These are phyloP conservation scores for Boletus sp. DNA, from an alignment of 1,284 basidiomycete species.

Conservation along the genomic window DNA sequence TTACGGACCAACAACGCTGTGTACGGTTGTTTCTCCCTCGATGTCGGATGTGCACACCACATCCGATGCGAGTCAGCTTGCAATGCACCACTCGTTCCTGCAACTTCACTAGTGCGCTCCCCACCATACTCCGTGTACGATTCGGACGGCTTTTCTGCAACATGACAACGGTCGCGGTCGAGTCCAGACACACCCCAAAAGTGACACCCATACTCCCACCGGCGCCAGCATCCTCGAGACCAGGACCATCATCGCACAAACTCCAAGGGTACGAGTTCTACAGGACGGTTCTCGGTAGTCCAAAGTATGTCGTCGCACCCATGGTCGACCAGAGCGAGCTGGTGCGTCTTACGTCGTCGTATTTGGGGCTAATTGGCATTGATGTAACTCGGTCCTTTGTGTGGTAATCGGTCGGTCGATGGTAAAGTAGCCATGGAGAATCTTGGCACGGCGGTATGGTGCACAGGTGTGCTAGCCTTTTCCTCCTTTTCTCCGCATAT, in stretches of 20 bases:
- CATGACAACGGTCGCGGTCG: slow-evolving; percentile 6
- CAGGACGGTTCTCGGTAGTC: slow-evolving; percentile 68
- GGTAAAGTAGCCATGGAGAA: slow-evolving; percentile 75
- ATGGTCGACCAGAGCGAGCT: slow-evolving; percentile 99
- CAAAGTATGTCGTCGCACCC: slow-evolving; percentile 88
- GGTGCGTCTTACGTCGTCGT: slow-evolving; percentile 50
- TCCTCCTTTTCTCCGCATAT: too few relatives aligned
- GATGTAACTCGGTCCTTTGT: background rate
- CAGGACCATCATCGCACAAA: slow-evolving; percentile 11
- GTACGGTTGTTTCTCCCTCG: slow-evolving; percentile 4
- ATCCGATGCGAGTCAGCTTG: slow-evolving; percentile 1
- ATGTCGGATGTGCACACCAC: slow-evolving; percentile 1
- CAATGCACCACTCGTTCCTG: slow-evolving; percentile 4
- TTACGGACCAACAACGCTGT: too few relatives aligned
- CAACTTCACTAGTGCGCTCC: background rate
- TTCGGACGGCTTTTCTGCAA: slow-evolving; percentile 1
- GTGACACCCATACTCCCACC: background rate
- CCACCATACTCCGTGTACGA: background rate
- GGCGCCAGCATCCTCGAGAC: background rate
- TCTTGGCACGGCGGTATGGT: slow-evolving; percentile 84
- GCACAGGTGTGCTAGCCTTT: slow-evolving; percentile 50
- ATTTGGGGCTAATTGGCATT: background rate
- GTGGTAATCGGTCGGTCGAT: slow-evolving; percentile 5
- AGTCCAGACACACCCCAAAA: background rate
- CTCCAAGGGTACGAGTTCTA: slow-evolving; percentile 50